Evolutionary conservation across 371 early-diverging fungal genomes (phyloP).

Genomic region (Batkoa obscura): DNA sequence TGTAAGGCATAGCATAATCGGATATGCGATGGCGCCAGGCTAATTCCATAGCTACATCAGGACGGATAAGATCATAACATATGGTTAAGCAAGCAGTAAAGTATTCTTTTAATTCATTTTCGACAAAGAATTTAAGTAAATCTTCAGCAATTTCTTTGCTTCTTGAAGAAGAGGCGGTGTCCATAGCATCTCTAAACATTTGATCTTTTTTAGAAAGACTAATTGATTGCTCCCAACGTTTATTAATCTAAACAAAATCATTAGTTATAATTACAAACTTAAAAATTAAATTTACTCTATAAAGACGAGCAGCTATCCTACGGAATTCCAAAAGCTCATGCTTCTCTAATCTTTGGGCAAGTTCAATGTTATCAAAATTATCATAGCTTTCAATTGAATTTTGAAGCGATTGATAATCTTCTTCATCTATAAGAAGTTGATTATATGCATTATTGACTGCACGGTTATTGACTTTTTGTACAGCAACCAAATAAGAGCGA

Average conservation of each 20-base stretch:
- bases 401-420: constrained; percentile 77
- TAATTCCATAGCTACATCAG: constrained; percentile 85
- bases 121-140: constrained; percentile 82
- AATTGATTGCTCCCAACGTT: constrained; percentile 88
- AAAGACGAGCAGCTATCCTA: constrained; percentile 84
- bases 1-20: constrained; percentile 91
- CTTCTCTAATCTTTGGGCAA: constrained; percentile 80
- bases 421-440: constrained; percentile 90
- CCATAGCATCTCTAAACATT: constrained; percentile 93
- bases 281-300: constrained; percentile 28
- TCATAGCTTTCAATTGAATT: constrained; percentile 79
- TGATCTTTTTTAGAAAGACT: constrained; percentile 86
- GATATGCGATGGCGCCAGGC: constrained; percentile 72
- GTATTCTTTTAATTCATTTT: constrained; percentile 69
- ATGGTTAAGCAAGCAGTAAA: constrained; percentile 81
- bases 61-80: constrained; percentile 83
- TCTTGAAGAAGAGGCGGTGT: constrained; percentile 77
- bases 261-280: background rate
- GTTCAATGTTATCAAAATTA: constrained; percentile 77
- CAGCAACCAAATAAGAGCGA: constrained; percentile 78
- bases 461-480: constrained; percentile 80
- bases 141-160: constrained; percentile 79
- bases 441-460: constrained; percentile 85
- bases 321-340: constrained; percentile 94
- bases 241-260: constrained; percentile 37